phyloP scores from a whole-genome alignment of 208 protist species.

The Leishmania braziliensis region DNA sequence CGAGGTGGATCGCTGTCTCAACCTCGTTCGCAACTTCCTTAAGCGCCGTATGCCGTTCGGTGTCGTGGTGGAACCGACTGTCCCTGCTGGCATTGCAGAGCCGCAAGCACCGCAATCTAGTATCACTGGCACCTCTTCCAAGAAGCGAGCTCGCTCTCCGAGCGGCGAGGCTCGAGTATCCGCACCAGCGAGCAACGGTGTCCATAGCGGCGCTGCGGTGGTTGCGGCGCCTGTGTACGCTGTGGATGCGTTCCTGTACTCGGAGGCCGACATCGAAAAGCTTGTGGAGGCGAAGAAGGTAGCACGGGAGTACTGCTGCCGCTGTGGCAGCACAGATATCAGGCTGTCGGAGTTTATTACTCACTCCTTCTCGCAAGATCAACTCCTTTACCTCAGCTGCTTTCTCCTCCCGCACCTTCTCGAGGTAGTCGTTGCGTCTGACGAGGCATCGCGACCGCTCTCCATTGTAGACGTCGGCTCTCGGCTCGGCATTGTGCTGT shows the following conservation, averaged over 20 bases:
- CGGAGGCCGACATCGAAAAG: conserved; percentile 68
- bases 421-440: not conserved
- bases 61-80: conserved; percentile 40
- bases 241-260: conserved; percentile 81
- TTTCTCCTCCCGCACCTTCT: conserved; percentile 52
- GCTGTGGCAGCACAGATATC: conserved; percentile 65
- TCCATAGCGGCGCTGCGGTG: not conserved
- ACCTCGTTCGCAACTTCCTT: conserved; percentile 47
- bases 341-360: conserved; percentile 75
- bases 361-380: conserved; percentile 83
- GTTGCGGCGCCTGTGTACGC: conserved; percentile 46
- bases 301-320: conserved; percentile 66
- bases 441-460: conserved; percentile 9
- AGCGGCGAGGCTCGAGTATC: not conserved
- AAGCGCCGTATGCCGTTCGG: conserved; percentile 54
- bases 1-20: conserved; percentile 57
- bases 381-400: conserved; percentile 77
- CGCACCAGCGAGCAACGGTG: not conserved
- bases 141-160: conserved; percentile 21
- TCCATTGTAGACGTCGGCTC: conserved; percentile 75
- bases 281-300: conserved; percentile 48
- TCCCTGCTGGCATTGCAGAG: not conserved
- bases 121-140: not conserved
- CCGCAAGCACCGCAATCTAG: not conserved
- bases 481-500: conserved; percentile 73